A percentile compares a stretch with the other conserved stretches of the same genome.
phyloP scores from a whole-genome alignment of 2,329 filamentous ascomycete genomes.

The Cordyceps javanica region DNA sequence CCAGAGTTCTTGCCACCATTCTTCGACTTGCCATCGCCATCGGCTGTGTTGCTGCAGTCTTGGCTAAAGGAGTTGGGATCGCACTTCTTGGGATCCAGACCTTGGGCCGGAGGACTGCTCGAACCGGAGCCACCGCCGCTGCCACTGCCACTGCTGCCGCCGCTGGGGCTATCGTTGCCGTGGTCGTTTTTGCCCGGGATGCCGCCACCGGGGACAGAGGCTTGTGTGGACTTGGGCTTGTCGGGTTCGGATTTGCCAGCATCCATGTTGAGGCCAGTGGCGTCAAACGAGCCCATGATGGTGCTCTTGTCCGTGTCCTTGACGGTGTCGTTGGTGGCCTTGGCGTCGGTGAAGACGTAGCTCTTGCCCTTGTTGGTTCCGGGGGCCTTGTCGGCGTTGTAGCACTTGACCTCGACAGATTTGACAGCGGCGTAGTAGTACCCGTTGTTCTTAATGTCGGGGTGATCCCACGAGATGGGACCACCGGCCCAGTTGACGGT shows the following conservation, averaged over 20 bases:
- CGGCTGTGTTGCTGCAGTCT: slow-evolving; percentile 26
- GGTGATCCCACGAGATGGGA: slow-evolving; percentile 73
- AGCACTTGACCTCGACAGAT: slow-evolving; percentile 80
- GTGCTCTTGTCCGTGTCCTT: slow-evolving; percentile 69
- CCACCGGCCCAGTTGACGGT: slow-evolving; percentile 92
- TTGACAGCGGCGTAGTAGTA: slow-evolving; percentile 84
- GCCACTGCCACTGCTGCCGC: slow-evolving; percentile 17
- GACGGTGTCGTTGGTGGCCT: slow-evolving; percentile 70
- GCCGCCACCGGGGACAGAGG: slow-evolving; percentile 26
- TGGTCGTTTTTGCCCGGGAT: slow-evolving; percentile 21
- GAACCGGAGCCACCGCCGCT: slow-evolving; percentile 17
- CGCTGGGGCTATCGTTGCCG: slow-evolving; percentile 15
- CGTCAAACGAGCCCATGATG: slow-evolving; percentile 70
- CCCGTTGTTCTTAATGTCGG: slow-evolving; percentile 66
- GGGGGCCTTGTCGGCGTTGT: slow-evolving; percentile 53
- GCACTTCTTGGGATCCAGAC: slow-evolving; percentile 24
- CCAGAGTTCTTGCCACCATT: slow-evolving; percentile 24
- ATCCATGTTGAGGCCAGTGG: slow-evolving; percentile 72
- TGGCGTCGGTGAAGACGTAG: slow-evolving; percentile 66
- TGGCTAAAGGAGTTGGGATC: slow-evolving; percentile 35
- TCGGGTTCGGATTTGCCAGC: slow-evolving; percentile 28
- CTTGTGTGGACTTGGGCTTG: slow-evolving; percentile 16
- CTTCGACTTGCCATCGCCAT: slow-evolving; percentile 13
- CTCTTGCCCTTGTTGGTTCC: slow-evolving; percentile 64
- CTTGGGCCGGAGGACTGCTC: slow-evolving; percentile 12